phyloP scores from a whole-genome alignment of 1,284 basidiomycete genomes.

The Agroathelia rolfsii region DNA sequence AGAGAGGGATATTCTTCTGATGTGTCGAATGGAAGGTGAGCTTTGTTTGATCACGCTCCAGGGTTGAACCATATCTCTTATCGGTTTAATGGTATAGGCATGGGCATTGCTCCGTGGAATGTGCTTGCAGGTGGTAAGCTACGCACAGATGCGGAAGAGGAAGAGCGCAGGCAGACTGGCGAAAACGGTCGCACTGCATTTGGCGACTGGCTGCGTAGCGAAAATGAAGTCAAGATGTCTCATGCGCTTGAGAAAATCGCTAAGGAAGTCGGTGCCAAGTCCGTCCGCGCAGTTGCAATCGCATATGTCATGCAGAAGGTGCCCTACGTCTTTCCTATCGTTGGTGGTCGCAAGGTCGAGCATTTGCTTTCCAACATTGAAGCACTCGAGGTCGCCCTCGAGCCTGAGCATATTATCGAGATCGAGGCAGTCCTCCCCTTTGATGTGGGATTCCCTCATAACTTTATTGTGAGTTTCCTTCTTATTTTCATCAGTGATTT shows the following conservation, averaged over 20 bases:
- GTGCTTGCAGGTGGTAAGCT: conserved; percentile 28
- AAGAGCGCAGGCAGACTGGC: conserved; percentile 15
- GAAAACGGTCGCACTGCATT: conserved; percentile 18
- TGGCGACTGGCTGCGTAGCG: conserved; percentile 20
- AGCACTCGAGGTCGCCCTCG: conserved; percentile 20
- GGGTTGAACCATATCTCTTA: no score
- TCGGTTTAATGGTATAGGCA: conserved; percentile 12
- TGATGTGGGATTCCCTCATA: conserved; percentile 13
- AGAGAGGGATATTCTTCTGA: conserved; percentile 45
- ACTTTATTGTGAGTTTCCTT: conserved; percentile 11
- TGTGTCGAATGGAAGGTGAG: conserved; percentile 32
- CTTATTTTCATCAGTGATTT: no score
- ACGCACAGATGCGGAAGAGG: conserved; percentile 24
- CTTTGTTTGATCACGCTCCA: no score
- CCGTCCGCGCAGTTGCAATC: conserved; percentile 17
- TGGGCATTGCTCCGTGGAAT: conserved; percentile 32
- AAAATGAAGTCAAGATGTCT: conserved; percentile 19
- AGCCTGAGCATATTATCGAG: conserved; percentile 18
- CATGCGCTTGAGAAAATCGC: conserved; percentile 24
- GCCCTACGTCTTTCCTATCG: conserved; percentile 21
- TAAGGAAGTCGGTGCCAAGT: conserved; percentile 27
- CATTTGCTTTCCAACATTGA: conserved; percentile 23
- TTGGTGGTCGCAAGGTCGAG: conserved; percentile 24
- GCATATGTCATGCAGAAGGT: conserved; percentile 17
- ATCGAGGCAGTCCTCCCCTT: conserved; percentile 12